Evolutionary conservation across 345 rosid species (phyloP), one percentile per base, ranked within the genome.

Genomic region (Fremontodendron californicum): DNA sequence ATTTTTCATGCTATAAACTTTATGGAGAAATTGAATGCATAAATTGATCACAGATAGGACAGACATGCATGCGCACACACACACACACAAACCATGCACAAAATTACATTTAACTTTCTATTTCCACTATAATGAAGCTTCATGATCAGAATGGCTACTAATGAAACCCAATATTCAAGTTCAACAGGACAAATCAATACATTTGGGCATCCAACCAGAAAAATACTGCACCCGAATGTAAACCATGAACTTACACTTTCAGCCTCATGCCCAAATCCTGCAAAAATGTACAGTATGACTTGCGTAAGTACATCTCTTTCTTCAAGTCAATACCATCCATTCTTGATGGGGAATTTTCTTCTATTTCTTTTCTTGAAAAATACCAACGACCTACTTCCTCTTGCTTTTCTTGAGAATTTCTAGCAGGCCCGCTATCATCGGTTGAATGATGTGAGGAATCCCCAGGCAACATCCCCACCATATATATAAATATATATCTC

Each of bases 201-300:
- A 29, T 29, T 3, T 62, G 6, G 1, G 40, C 40, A 31, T 31
- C 35, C 37, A 62, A 21, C 64, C 64, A 58, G 18, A 61, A 72
- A 51, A 46, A 46, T 12, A 12, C 18, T 55, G 39, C 60, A 51
- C 15, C 51, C 6, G 15, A 48, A 61, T 19, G 33, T n/a, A 81
- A 74, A 69, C 16, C 63, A 25, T 61, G 18, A 75, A 77, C 98
- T 90, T 84, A 93, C 99, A 94, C 98, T 93, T 93, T 94, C 23
- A 94, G 86, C 78, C 95, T 77, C 97, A 94, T 94, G 85, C 99
- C 99, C 71, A 94, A 85, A 85, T 93, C 99, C 84, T 94, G 99
- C 84, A 94, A 81, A 86, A 89, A 93, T 12, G 99, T 94, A 83
- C 99, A 94, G 82, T 94, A 94, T 12, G 98, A 93, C 85, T 94